These are phyloP conservation scores for Fusarium abutilonis DNA, from an alignment of 2,329 filamentous ascomycete species.

Conservation along the genomic window DNA sequence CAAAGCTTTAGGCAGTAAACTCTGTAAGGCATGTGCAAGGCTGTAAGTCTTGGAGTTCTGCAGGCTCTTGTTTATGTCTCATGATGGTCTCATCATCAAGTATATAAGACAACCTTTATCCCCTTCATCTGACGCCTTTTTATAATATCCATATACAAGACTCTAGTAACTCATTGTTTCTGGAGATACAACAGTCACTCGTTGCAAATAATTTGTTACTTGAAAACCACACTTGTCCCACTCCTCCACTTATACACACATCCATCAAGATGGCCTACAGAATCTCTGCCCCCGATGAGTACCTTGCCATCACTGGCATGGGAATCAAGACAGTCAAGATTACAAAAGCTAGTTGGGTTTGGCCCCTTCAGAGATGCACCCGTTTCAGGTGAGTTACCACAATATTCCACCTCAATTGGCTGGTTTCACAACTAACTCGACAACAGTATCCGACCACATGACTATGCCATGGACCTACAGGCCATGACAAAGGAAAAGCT, in stretches of 20 bases:
- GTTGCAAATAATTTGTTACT: constrained; percentile 5
- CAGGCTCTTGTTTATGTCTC: not conserved
- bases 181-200: constrained; percentile 18
- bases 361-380: constrained; percentile 74
- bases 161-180: constrained; percentile 12
- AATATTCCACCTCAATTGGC: not conserved
- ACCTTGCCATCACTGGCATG: constrained; percentile 87
- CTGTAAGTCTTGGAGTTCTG: constrained; percentile 2
- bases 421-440: constrained; percentile 1
- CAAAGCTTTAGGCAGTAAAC: not conserved
- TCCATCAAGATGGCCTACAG: constrained; percentile 64
- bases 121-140: constrained; percentile 6
- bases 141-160: not conserved
- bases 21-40: constrained; percentile 7
- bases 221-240: not conserved
- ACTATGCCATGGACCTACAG: constrained; percentile 83
- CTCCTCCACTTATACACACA: not conserved
- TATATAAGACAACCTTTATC: constrained; percentile 26
- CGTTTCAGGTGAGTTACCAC: constrained; percentile 54
- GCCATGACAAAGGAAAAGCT: constrained; percentile 92
- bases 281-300: constrained; percentile 80
- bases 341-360: constrained; percentile 78
- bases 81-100: not conserved
- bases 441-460: constrained; percentile 73
- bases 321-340: constrained; percentile 79